Evolutionary conservation across 192 early-diverging fungal species (phyloP), one percentile per base, ranked within the genome.

Genomic region (Backusella sp.): DNA sequence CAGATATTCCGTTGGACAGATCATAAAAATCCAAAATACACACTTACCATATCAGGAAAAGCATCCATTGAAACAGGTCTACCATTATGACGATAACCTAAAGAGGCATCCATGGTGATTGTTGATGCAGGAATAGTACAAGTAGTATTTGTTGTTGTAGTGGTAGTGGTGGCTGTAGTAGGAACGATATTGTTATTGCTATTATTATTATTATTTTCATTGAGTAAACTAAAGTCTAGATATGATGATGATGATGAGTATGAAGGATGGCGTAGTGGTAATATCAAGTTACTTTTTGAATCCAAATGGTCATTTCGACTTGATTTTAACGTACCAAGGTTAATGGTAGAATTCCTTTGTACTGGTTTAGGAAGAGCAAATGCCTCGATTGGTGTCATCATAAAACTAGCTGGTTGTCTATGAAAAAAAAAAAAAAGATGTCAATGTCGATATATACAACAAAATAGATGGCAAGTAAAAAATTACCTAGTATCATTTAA

Each of bases 11-110:
- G 26, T 62, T 23, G 26, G n/a, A 28, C 11, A 14, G 8, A 62
- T 62, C 11, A 28, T 62, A 62, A 62, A 62, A 70, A 70, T 88
- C 84, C 4, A 78, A 65, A 83, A 86, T 26, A 81, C 81, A 72
- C 85, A 90, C 56, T 83, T 73, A 32, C 88, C 87, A 39, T 85
- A 87, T 15, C 81, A 79, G 32, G 83, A 70, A 68, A 84, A 84
- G 39, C 76, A 84, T 9, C 84, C 84, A 34, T 77, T 62, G 56
- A 62, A 2, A 62, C 56, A 26, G 56, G 56, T 28, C 56, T 62
- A 30, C 56, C 23, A 62, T 62, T 62, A 5, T 62, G 56, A 26
- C 56, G 56, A 62, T 62, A 62, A 12, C 23, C 56, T 28, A 62
- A 12, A 26, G 56, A 62, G 4, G 23, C n/a, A 59, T 21, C 9